Conservation (phyloP, 2,329 filamentous ascomycete genomes). For the Trichoderma sp. region DNA sequence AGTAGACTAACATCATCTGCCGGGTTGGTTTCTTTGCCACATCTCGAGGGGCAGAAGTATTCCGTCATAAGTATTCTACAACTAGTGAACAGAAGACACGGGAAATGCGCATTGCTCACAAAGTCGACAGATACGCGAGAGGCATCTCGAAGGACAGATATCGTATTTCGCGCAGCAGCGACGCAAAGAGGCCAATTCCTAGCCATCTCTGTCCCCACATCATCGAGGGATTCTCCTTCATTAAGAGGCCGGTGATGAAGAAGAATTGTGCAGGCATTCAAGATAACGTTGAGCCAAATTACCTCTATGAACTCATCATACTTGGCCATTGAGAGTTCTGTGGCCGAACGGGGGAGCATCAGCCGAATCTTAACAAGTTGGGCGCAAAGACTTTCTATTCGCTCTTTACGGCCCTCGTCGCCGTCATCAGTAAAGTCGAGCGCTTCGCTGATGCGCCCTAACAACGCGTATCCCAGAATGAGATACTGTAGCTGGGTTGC, state of each 20-base stretch:
- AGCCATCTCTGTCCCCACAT: slow-evolving; percentile 12
- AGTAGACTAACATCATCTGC: not conserved
- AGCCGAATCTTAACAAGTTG: slow-evolving; percentile 23
- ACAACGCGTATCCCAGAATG: slow-evolving; percentile 24
- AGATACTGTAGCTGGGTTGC: slow-evolving; percentile 24
- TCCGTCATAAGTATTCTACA: slow-evolving; percentile 24
- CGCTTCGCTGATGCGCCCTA: slow-evolving; percentile 25
- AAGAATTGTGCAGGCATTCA: slow-evolving; percentile 24
- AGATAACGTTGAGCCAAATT: slow-evolving; percentile 24
- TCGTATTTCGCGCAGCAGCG: slow-evolving; percentile 22
- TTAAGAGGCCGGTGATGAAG: slow-evolving; percentile 24
- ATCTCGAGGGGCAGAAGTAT: slow-evolving; percentile 21
- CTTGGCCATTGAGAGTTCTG: slow-evolving; percentile 23
- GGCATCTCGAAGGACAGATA: slow-evolving; percentile 24
- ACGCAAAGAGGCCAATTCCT: slow-evolving; percentile 28
- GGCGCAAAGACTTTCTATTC: slow-evolving; percentile 21
- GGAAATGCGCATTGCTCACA: slow-evolving; percentile 24
- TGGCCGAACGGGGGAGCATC: slow-evolving; percentile 25
- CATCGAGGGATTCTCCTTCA: slow-evolving; percentile 14
- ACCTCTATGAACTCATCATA: slow-evolving; percentile 22
- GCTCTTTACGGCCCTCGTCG: slow-evolving; percentile 7
- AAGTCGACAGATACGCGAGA: slow-evolving; percentile 19
- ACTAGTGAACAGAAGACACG: slow-evolving; percentile 22
- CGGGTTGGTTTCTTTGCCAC: not conserved
- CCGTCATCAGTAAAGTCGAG: slow-evolving; percentile 22